A percentile compares a stretch with the other conserved stretches of the same genome.
phyloP scores from a whole-genome alignment of 2,329 filamentous ascomycete species.

The Talaromyces verruculosus region DNA sequence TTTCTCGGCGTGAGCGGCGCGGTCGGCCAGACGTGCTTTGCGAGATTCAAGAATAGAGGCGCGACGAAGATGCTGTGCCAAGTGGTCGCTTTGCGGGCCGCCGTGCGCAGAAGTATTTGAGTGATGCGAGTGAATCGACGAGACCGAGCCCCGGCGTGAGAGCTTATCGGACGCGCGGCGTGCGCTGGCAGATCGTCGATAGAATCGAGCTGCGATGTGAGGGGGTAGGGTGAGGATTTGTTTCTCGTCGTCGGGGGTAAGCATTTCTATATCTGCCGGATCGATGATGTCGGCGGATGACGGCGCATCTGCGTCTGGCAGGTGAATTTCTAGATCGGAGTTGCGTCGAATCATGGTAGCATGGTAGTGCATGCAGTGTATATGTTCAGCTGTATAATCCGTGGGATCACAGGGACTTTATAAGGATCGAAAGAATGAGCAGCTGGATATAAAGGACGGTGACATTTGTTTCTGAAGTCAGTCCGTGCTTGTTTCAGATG shows the following conservation, averaged over 20 bases:
- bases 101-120: conserved; percentile 53
- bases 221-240: conserved; percentile 55
- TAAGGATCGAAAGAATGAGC: background rate
- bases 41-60: conserved; percentile 64
- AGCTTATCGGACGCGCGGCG: conserved; percentile 62
- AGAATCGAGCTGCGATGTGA: conserved; percentile 64
- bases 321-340: conserved; percentile 44
- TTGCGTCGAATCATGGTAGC: conserved; percentile 42
- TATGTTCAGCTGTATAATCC: background rate
- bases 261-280: conserved; percentile 44
- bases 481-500: conserved; percentile 24
- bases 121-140: conserved; percentile 62
- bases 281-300: conserved; percentile 26
- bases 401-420: background rate
- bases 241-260: conserved; percentile 36
- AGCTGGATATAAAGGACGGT: background rate
- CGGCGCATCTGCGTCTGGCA: conserved; percentile 37
- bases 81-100: conserved; percentile 56
- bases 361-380: conserved; percentile 4
- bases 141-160: conserved; percentile 64
- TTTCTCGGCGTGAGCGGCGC: conserved; percentile 65
- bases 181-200: conserved; percentile 52
- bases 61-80: conserved; percentile 65
- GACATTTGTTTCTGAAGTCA: background rate
- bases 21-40: conserved; percentile 63